phyloP scores from a whole-genome alignment of 306 rosid species.

The Vigna reflexopilosa region DNA sequence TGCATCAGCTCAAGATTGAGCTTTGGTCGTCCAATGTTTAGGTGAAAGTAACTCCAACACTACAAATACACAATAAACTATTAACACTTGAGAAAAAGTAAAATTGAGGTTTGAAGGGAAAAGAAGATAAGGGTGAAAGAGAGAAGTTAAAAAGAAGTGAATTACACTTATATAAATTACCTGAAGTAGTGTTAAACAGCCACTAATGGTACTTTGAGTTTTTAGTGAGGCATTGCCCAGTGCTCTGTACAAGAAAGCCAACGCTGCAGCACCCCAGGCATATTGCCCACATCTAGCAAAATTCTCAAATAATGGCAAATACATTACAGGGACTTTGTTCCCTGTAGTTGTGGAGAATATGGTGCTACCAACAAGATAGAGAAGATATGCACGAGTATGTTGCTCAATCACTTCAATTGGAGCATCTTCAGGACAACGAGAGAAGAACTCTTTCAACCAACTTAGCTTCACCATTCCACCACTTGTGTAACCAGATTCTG shows the following conservation, averaged over 20 bases:
- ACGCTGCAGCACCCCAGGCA: conserved; percentile 97
- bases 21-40: conserved; percentile 95
- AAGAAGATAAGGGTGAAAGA: conserved; percentile 4
- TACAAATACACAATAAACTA: conserved; percentile 50
- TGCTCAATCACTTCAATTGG: conserved; percentile 73
- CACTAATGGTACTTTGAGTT: conserved; percentile 98
- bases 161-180: conserved; percentile 46
- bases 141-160: background rate
- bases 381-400: conserved; percentile 97
- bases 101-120: background rate
- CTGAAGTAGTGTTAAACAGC: conserved; percentile 96
- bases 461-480: conserved; percentile 99
- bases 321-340: conserved; percentile 99
- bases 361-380: conserved; percentile 98
- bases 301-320: conserved; percentile 92
- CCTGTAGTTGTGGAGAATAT: conserved; percentile 98
- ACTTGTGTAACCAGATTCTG: conserved; percentile 91
- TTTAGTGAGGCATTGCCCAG: conserved; percentile 94
- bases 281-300: conserved; percentile 81
- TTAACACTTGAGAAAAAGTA: conserved; percentile 6
- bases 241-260: conserved; percentile 91
- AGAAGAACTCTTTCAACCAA: conserved; percentile 96
- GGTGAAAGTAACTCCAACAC: conserved; percentile 99
- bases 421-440: conserved; percentile 86
- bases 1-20: conserved; percentile 76